Evolutionary conservation across 2,329 filamentous ascomycete genomes (phyloP), one percentile per base, ranked within the genome.

Genomic region (Aspergillus fumigatus): DNA sequence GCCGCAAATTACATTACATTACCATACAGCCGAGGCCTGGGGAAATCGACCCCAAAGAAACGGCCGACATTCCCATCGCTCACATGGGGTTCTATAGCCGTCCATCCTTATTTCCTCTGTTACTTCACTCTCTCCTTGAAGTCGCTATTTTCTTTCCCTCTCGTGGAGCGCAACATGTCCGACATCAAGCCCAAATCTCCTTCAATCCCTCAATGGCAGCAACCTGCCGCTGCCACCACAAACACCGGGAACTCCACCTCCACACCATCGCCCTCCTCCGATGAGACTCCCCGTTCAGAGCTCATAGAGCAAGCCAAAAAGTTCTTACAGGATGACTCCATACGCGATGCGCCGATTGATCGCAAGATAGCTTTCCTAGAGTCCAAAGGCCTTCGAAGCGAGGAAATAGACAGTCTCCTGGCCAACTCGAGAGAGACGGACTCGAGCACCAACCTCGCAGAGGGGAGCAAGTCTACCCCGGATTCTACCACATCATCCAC

Each of bases 331-430:
- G 88, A 95, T 58, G 85, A 89, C 7, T 79, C 81, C 21, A 89
- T 96, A 56, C 84, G 82, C 57, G 77, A 87, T 72, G 85, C 88
- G 35, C 80, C 88, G 0, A 80, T 81, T 48, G 87, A 90, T 55
- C 87, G 85, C 73, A 96, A 96, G 76, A 78, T 83, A 21, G 82
- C 83, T 7, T 96, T 96, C 64, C 77, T 97, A 1, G 82, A 86
- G 67, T 84, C 84, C 51, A 97, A 97, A 71, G 90, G 90, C 3
- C 77, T 96, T 7, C 76, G 75, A 3, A 76, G 82, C 4, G 79
- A 81, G 32, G 85, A 93, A 59, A 90, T 96, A 59, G 78, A 89
- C 62, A 77, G 78, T 51, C 77, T 96, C 7, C 75, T 96, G 60
- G 77, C 71, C 29, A 59, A 72, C 48, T 70, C 71, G 53, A 68